Evolutionary conservation across 1,284 basidiomycete species (phyloP).

Genomic region (Austroboletus novae-zelandiae): DNA sequence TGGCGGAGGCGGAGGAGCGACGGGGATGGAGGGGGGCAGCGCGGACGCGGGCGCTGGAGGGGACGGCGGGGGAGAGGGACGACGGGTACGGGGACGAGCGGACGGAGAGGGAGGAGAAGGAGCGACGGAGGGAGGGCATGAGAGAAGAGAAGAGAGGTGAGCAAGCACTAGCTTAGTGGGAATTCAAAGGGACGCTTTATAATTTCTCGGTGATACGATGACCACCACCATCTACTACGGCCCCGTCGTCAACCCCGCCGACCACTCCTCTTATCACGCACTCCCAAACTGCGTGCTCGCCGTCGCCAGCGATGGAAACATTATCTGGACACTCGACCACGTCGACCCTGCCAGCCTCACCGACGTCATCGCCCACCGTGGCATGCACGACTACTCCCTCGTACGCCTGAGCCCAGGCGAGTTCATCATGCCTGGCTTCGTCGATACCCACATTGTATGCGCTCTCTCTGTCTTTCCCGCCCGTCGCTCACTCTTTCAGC

Average conservation of each 20-base stretch:
- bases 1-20: constrained; percentile 66
- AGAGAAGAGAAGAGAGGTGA: constrained; percentile 7
- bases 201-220: constrained; percentile 20
- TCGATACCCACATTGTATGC: constrained; percentile 86
- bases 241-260: constrained; percentile 64
- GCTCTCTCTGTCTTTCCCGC: not conserved
- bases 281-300: constrained; percentile 58
- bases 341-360: constrained; percentile 46
- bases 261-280: constrained; percentile 51
- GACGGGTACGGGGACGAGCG: constrained; percentile 60
- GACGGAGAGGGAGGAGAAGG: constrained; percentile 61
- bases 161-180: constrained; percentile 21
- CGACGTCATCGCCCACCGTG: constrained; percentile 45
- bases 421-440: constrained; percentile 85
- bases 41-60: constrained; percentile 30
- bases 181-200: constrained; percentile 32
- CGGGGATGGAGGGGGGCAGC: constrained; percentile 44
- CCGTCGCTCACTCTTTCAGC: constrained; percentile 44
- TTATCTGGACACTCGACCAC: constrained; percentile 66
- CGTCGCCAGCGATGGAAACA: constrained; percentile 56
- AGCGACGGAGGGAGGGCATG: constrained; percentile 78
- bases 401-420: constrained; percentile 58
- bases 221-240: constrained; percentile 60
- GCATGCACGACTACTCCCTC: constrained; percentile 11
- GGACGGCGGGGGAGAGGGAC: constrained; percentile 35